Percentiles rank a stretch among this genome's conserved stretches.
Evolutionary conservation across 225 moss, liverwort and hornwort species (phyloP).

Genomic region (Polytrichum commune): DNA sequence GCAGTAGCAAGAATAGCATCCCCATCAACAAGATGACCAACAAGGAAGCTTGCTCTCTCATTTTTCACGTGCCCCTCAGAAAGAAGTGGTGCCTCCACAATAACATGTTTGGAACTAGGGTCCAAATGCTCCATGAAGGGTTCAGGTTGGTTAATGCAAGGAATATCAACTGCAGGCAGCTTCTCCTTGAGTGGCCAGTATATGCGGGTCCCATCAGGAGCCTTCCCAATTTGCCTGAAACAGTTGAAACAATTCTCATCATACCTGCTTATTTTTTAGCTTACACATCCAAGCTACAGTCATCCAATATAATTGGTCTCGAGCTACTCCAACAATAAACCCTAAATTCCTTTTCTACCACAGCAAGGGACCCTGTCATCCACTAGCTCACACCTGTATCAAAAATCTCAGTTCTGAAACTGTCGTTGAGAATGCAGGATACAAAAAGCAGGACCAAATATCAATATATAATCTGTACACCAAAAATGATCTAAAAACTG

Average conservation of each 20-base stretch:
- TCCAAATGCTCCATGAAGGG: slow-evolving; percentile 21
- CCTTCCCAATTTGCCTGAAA: slow-evolving; percentile 79
- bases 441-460: too few species aligned
- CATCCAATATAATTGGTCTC: too few species aligned
- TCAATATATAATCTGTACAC: too few species aligned
- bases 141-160: slow-evolving; percentile 42
- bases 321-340: neutral
- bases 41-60: slow-evolving; percentile 79
- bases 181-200: slow-evolving; percentile 63
- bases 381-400: too few species aligned
- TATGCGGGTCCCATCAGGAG: slow-evolving; percentile 68
- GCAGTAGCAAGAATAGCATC: slow-evolving; percentile 88
- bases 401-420: too few species aligned
- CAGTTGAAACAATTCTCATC: neutral
- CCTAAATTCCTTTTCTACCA: too few species aligned
- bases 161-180: slow-evolving; percentile 39
- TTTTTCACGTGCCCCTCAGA: slow-evolving; percentile 46
- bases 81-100: slow-evolving; percentile 48
- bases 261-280: neutral
- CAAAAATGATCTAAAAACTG: too few species aligned
- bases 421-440: too few species aligned
- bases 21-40: slow-evolving; percentile 77
- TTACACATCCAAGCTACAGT: too few species aligned
- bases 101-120: slow-evolving; percentile 28
- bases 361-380: too few species aligned